phyloP scores from a whole-genome alignment of 2,329 filamentous ascomycete genomes.

The Ascochyta rabiei region DNA sequence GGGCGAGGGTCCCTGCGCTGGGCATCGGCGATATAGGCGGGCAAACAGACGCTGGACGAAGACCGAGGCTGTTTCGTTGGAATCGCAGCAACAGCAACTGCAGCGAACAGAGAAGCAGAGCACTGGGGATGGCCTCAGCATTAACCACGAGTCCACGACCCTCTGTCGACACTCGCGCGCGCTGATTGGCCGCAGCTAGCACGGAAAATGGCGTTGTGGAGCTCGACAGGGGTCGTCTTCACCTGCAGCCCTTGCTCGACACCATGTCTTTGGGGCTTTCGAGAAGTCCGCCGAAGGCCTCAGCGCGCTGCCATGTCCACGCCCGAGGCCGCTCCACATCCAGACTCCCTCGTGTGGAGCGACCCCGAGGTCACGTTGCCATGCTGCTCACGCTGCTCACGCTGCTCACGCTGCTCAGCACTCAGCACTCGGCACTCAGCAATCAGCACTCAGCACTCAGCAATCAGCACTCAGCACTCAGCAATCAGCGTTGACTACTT shows the following conservation, averaged over 20 bases:
- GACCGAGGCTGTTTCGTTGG: slow-evolving; percentile 5
- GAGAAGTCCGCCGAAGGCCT: slow-evolving; percentile 32
- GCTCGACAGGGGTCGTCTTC: slow-evolving; percentile 20
- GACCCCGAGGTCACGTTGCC: slow-evolving; percentile 3
- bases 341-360: slow-evolving; percentile 5
- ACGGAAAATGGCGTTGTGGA: slow-evolving; percentile 33
- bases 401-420: not conserved
- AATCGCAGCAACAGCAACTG: slow-evolving; percentile 17
- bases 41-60: slow-evolving; percentile 3
- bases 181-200: slow-evolving; percentile 36
- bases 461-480: not conserved
- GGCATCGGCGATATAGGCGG: slow-evolving; percentile 17
- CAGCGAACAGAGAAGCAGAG: slow-evolving; percentile 28
- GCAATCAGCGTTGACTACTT: not conserved
- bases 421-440: not conserved
- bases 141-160: slow-evolving; percentile 40
- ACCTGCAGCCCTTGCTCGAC: slow-evolving; percentile 37
- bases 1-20: slow-evolving; percentile 7
- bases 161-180: slow-evolving; percentile 24
- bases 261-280: slow-evolving; percentile 31
- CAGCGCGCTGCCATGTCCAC: slow-evolving; percentile 8
- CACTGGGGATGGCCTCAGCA: slow-evolving; percentile 38
- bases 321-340: slow-evolving; percentile 22
- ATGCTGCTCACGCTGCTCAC: not conserved
- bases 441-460: not conserved